Conservation (phyloP, 257 asterid species). For the Salvia splendens region DNA sequence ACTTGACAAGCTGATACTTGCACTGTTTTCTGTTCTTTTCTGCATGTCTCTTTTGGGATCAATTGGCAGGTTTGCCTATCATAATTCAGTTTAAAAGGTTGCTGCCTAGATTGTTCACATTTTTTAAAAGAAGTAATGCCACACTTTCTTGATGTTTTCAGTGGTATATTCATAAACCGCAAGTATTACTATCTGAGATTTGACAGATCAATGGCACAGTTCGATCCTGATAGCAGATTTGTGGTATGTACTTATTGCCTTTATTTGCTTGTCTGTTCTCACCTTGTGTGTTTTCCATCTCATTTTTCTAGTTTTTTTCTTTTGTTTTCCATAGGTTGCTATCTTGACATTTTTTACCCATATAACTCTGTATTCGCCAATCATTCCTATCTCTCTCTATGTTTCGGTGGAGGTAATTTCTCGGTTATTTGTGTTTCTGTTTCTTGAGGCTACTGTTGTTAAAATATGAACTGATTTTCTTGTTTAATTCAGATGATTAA, state of each 20-base stretch:
- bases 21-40: constrained; percentile 81
- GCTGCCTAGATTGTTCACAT: constrained; percentile 15
- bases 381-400: constrained; percentile 97
- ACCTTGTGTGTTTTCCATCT: constrained; percentile 3
- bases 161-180: constrained; percentile 80
- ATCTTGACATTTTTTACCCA: constrained; percentile 94
- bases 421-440: constrained; percentile 1
- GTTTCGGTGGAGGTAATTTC: constrained; percentile 92
- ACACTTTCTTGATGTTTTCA: constrained; percentile 45
- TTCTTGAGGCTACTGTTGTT: constrained; percentile 26
- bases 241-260: constrained; percentile 57
- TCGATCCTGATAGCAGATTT: constrained; percentile 82
- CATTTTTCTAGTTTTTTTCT: constrained; percentile 12
- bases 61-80: constrained; percentile 76
- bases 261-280: constrained; percentile 12
- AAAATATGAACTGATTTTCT: constrained; percentile 22
- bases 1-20: constrained; percentile 93
- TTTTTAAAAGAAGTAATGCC: constrained; percentile 22
- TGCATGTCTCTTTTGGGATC: constrained; percentile 98
- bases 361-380: constrained; percentile 97
- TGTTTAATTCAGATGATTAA: constrained; percentile 79
- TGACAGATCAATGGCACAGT: constrained; percentile 71
- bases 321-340: constrained; percentile 68
- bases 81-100: constrained; percentile 25
- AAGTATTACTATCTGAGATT: constrained; percentile 82